Evolutionary conservation across 2,329 filamentous ascomycete genomes (phyloP).

Genomic region (Macroventuria anomochaeta): DNA sequence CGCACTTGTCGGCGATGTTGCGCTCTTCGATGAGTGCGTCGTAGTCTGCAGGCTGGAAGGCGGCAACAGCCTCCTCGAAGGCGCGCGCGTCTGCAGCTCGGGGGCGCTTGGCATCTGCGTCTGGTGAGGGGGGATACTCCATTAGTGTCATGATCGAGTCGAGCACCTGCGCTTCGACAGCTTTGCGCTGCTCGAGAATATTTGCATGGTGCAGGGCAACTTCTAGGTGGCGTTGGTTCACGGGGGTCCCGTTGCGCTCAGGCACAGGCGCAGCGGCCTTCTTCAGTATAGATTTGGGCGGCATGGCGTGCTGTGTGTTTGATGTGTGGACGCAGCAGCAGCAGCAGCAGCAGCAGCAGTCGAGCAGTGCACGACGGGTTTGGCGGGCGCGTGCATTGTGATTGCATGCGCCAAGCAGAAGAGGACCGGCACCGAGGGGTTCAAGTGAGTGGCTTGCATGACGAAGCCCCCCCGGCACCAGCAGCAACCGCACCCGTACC

Average conservation of each 20-base stretch:
- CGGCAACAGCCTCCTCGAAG: constrained; percentile 71
- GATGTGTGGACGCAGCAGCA: not conserved
- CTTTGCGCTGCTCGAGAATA: constrained; percentile 81
- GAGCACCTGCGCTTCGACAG: constrained; percentile 76
- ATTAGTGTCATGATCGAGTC: constrained; percentile 74
- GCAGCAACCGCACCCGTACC: constrained; percentile 23
- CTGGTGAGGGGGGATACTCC: constrained; percentile 62
- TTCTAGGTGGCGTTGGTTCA: constrained; percentile 57
- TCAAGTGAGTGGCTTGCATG: constrained; percentile 20
- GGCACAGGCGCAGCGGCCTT: constrained; percentile 38
- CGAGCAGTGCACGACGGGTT: not conserved
- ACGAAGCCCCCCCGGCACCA: constrained; percentile 14
- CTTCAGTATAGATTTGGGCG: constrained; percentile 57
- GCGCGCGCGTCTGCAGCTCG: constrained; percentile 64
- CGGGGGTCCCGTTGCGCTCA: constrained; percentile 34
- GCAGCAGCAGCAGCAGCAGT: not conserved
- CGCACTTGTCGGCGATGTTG: constrained; percentile 81
- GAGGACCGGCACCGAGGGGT: constrained; percentile 20
- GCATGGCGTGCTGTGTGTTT: constrained; percentile 29
- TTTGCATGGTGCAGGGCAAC: constrained; percentile 82
- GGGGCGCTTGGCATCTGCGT: constrained; percentile 60
- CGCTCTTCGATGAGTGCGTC: constrained; percentile 88
- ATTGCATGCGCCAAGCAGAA: not conserved
- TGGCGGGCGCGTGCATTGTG: not conserved
- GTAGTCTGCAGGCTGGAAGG: constrained; percentile 88